Conservation (phyloP, 139 green algal species). For the Chlorokybus atmophyticus region DNA sequence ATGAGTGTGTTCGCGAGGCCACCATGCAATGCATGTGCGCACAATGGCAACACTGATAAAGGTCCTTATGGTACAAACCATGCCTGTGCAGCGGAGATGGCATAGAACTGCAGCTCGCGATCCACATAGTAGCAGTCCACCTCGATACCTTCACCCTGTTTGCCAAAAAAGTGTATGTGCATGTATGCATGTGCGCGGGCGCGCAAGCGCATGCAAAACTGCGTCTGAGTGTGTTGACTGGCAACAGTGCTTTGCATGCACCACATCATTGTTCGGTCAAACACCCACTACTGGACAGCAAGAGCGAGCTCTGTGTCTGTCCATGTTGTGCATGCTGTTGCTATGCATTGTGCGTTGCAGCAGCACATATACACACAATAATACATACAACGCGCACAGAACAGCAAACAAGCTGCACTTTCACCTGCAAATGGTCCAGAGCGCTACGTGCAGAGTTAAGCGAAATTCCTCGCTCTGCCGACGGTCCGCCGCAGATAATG, state of each 20-base stretch:
- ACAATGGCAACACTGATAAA: background rate
- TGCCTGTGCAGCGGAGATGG: slow-evolving; percentile 13
- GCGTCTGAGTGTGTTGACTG: too few relatives aligned
- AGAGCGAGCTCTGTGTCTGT: background rate
- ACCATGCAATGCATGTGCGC: background rate
- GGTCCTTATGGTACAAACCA: background rate
- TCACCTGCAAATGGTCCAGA: slow-evolving; percentile 34
- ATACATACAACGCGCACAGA: too few relatives aligned
- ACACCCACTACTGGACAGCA: slow-evolving; percentile 1
- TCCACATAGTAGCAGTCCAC: slow-evolving; percentile 36
- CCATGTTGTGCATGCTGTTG: too few relatives aligned
- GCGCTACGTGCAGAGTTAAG: slow-evolving; percentile 36
- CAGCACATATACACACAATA: too few relatives aligned
- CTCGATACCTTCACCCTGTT: slow-evolving; percentile 5
- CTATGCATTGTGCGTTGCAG: too few relatives aligned
- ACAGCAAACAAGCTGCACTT: too few relatives aligned
- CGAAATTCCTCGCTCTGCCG: slow-evolving; percentile 36
- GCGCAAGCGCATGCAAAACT: background rate
- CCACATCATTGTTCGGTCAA: slow-evolving; percentile 1
- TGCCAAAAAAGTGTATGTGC: background rate
- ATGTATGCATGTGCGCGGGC: background rate
- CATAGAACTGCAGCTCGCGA: slow-evolving; percentile 7
- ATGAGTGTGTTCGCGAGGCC: background rate
- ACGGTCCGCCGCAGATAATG: slow-evolving; percentile 38
- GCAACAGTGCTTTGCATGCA: slow-evolving; percentile 4